A percentile compares a stretch with the other conserved stretches of the same genome.
Conservation (phyloP, 2,329 filamentous ascomycete species). For the Epichloe aotearoae region DNA sequence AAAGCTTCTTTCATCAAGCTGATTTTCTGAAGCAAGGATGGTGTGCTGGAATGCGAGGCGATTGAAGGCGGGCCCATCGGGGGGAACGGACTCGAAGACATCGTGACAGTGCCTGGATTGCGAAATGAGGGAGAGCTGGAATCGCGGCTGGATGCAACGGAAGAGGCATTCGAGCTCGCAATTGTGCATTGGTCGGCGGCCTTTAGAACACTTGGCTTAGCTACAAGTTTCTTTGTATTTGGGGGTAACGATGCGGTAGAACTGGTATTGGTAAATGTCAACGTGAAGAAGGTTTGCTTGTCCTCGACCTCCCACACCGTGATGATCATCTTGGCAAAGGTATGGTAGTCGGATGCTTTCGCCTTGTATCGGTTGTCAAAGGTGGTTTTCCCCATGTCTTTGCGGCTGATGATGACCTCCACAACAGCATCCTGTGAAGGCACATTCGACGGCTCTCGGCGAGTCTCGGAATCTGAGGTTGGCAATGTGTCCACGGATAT, state of each 20-base stretch:
- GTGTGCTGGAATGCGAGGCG: slow-evolving; percentile 39
- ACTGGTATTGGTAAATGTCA: slow-evolving; percentile 57
- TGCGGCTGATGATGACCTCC: slow-evolving; percentile 51
- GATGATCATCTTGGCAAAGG: slow-evolving; percentile 62
- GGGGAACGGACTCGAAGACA: slow-evolving; percentile 48
- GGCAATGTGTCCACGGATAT: slow-evolving; percentile 14
- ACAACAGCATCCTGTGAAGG: slow-evolving; percentile 46
- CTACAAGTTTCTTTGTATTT: slow-evolving; percentile 24
- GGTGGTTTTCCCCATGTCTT: slow-evolving; percentile 26
- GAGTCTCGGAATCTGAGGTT: slow-evolving; percentile 20
- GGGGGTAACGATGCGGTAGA: slow-evolving; percentile 21
- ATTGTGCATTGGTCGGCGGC: slow-evolving; percentile 33
- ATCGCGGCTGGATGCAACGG: slow-evolving; percentile 32
- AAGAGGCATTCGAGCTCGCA: slow-evolving; percentile 30
- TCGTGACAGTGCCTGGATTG: slow-evolving; percentile 38
- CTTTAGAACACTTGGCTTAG: slow-evolving; percentile 27
- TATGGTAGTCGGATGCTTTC: slow-evolving; percentile 25
- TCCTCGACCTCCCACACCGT: slow-evolving; percentile 60
- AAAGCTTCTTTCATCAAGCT: slow-evolving; percentile 65
- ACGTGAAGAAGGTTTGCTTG: slow-evolving; percentile 54
- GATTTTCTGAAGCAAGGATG: slow-evolving; percentile 59
- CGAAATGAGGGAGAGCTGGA: slow-evolving; percentile 33
- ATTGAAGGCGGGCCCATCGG: slow-evolving; percentile 52
- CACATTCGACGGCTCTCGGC: slow-evolving; percentile 11
- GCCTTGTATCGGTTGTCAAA: slow-evolving; percentile 21